These are phyloP conservation scores for Ustilago nuda DNA, from an alignment of 1,284 basidiomycete genomes.

Conservation along the genomic window DNA sequence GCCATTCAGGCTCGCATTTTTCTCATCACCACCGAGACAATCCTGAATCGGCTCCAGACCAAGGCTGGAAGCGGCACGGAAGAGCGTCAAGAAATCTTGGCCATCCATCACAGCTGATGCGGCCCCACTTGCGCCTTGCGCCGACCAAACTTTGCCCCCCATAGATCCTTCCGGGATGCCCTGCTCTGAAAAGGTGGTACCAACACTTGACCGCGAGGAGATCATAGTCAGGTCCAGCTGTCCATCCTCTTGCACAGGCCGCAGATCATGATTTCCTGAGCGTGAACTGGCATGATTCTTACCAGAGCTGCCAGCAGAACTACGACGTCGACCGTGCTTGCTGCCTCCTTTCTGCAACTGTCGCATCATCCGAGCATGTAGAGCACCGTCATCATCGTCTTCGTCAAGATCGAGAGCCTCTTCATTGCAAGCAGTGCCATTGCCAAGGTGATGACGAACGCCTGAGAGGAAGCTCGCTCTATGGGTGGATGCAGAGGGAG, in stretches of 20 bases:
- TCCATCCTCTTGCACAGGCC: conserved; percentile 51
- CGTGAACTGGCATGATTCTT: conserved; percentile 9
- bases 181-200: conserved; percentile 27
- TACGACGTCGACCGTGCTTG: conserved; percentile 20
- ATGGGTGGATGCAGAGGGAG: conserved; percentile 8
- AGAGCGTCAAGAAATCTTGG: conserved; percentile 35
- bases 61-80: conserved; percentile 23
- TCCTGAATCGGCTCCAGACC: conserved; percentile 28
- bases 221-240: conserved; percentile 34
- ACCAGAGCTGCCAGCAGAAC: conserved; percentile 40
- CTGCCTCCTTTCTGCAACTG: neutral
- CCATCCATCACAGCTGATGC: conserved; percentile 24
- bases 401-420: conserved; percentile 54
- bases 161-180: conserved; percentile 24
- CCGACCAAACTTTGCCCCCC: conserved; percentile 17
- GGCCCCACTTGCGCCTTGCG: conserved; percentile 15
- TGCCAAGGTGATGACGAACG: conserved; percentile 17
- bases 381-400: conserved; percentile 39
- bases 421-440: conserved; percentile 29
- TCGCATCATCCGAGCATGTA: conserved; percentile 27
- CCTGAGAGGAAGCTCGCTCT: conserved; percentile 31
- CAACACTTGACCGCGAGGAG: conserved; percentile 40
- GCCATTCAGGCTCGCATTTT: neutral
- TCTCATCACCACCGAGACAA: neutral
- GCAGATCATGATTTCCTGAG: conserved; percentile 29